Conservation (phyloP, 345 rosid genomes). For the Arabis alpina region DNA sequence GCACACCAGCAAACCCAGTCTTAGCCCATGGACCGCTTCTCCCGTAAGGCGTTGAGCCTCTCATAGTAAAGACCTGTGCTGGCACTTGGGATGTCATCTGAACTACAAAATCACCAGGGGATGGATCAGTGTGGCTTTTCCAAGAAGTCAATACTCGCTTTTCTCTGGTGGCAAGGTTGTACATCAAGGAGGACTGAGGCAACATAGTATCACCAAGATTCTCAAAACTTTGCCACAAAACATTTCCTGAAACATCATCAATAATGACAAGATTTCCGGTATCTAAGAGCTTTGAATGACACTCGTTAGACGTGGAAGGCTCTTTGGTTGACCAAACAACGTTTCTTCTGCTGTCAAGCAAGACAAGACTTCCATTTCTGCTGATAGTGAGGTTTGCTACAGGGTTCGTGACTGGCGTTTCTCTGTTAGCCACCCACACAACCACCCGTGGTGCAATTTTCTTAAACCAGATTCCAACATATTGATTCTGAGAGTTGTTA, state of each 20-base stretch:
- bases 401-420: conserved; percentile 19
- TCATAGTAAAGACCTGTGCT: conserved; percentile 33
- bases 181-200: conserved; percentile 30
- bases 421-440: conserved; percentile 49
- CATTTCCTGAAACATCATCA: conserved; percentile 29
- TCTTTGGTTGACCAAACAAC: conserved; percentile 31
- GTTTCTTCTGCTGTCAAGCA: conserved; percentile 24
- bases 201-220: conserved; percentile 41
- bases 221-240: conserved; percentile 38
- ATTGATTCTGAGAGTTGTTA: conserved; percentile 25
- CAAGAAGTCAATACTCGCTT: conserved; percentile 34
- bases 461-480: conserved; percentile 45
- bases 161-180: conserved; percentile 16
- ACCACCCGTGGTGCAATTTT: conserved; percentile 24
- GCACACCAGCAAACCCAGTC: conserved; percentile 31
- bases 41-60: conserved; percentile 15
- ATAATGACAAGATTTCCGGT: conserved; percentile 34
- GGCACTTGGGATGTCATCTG: conserved; percentile 34
- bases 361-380: conserved; percentile 30
- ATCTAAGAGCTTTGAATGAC: conserved; percentile 37
- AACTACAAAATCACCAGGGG: conserved; percentile 35
- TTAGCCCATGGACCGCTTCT: conserved; percentile 42
- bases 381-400: conserved; percentile 28
- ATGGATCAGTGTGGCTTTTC: conserved; percentile 39
- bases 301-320: conserved; percentile 18